Base-by-base conservation (phyloP, 345 rosid species). In the Isatis tinctoria region DNA sequence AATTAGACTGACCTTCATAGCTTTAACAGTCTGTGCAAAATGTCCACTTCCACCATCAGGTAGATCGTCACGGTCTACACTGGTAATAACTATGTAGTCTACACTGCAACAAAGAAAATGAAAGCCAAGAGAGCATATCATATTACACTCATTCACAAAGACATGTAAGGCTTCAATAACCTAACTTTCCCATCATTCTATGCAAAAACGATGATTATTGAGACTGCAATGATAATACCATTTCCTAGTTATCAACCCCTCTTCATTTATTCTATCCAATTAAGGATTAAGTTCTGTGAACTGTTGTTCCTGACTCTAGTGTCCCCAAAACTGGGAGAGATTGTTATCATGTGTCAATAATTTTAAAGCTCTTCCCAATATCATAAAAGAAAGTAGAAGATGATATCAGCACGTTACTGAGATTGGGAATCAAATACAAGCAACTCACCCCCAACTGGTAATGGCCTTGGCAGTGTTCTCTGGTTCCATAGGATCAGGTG, bases 1-100 rank as follows among this genome's bases (percentile, higher is more conserved):
- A 71, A 33, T 12, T 36, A 70, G 45, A 75, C 75, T 62, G 5
- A 95, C 99, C 93, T 96, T 96, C 87, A 89, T 87, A 36, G 95
- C 94, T 77, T 82, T 74, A 28, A 92, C 99, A 59, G 99, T 96
- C 86, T 74, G 82, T 13, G 94, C 93, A 90, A 92, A 96, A 89
- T 96, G 99, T 41, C 90, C 96, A 78, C 99, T 96, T 69, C 99
- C 98, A 18, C 99, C 98, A 83, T 96, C 98, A 67, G 93, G 97
- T 37, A 96, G 47, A 85, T 96, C 99, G 45, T 96, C 97, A 72
- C 99, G 97, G 74, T 96, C 99, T 14, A 96, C 99, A 59, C 99
- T 96, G 11, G 99, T 96, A 12, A 96, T 69, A 77, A 96, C 99
- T 72, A 96, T 96, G 73, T 92, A 96, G 69, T 96, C 99, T 83